These are phyloP conservation scores for Malassezia arunalokei DNA, from an alignment of 1,284 basidiomycete species.

Conservation along the genomic window DNA sequence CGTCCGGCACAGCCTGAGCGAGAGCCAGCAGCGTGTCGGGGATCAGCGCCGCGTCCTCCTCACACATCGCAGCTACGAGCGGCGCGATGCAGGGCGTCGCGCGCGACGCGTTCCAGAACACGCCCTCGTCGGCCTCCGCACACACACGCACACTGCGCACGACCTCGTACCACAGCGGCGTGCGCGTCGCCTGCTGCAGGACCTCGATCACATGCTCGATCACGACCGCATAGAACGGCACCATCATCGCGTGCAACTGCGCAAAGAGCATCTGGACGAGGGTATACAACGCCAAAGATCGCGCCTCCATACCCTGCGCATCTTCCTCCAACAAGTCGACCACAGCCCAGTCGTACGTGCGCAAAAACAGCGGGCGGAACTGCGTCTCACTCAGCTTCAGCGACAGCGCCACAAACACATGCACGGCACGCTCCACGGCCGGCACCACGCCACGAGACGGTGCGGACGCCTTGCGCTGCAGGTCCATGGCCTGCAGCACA, in stretches of 20 bases:
- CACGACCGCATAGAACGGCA: slow-evolving; percentile 49
- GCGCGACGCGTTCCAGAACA: slow-evolving; percentile 78
- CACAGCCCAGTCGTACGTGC: slow-evolving; percentile 90
- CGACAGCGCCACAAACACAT: slow-evolving; percentile 70
- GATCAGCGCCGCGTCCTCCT: neutral
- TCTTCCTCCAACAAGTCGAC: slow-evolving; percentile 50
- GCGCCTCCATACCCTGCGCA: slow-evolving; percentile 23
- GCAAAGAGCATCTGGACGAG: slow-evolving; percentile 28
- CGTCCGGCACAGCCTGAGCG: slow-evolving; percentile 53
- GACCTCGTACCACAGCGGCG: slow-evolving; percentile 57
- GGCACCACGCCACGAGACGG: slow-evolving; percentile 34
- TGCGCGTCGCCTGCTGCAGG: slow-evolving; percentile 27
- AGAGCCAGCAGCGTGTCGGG: slow-evolving; percentile 52
- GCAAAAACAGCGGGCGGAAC: slow-evolving; percentile 84
- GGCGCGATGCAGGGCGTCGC: slow-evolving; percentile 55
- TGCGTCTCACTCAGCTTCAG: slow-evolving; percentile 84
- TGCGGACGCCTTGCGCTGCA: slow-evolving; percentile 46
- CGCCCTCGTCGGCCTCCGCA: slow-evolving; percentile 66
- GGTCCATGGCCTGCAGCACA: slow-evolving; percentile 67
- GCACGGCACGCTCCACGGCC: slow-evolving; percentile 50
- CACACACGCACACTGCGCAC: slow-evolving; percentile 60
- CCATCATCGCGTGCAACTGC: slow-evolving; percentile 29
- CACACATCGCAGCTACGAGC: slow-evolving; percentile 56
- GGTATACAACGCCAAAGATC: slow-evolving; percentile 34
- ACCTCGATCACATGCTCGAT: slow-evolving; percentile 58